Conservation (phyloP, 192 early-diverging fungal genomes). For the Jimgerdemannia flammicorona region DNA sequence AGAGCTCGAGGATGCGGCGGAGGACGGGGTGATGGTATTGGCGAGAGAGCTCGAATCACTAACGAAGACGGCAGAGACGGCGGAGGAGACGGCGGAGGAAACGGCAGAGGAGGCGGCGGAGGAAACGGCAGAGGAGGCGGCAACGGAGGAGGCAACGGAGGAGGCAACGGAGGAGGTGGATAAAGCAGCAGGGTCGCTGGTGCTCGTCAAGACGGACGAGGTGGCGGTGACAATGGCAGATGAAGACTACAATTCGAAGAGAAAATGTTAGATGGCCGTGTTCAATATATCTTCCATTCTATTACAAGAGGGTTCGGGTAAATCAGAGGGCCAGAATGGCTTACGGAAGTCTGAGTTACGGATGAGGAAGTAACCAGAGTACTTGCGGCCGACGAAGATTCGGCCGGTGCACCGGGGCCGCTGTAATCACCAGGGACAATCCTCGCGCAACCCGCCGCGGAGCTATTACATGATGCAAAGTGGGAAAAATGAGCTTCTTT, state of each 20-base stretch:
- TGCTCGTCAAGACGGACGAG: not conserved
- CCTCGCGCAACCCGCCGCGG: slow-evolving; percentile 35
- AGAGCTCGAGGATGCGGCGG: not conserved
- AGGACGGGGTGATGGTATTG: not conserved
- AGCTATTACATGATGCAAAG: slow-evolving; percentile 10
- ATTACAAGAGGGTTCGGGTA: too few relatives aligned
- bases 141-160: not conserved
- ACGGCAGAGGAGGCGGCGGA: not conserved
- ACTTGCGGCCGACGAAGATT: not conserved
- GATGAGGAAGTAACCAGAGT: not conserved
- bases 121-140: not conserved
- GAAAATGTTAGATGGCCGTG: too few relatives aligned
- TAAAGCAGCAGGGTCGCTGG: not conserved
- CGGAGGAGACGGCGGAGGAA: not conserved
- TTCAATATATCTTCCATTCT: too few relatives aligned
- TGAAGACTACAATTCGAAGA: not conserved
- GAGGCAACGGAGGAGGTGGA: not conserved
- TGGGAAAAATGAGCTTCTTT: not conserved
- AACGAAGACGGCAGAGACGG: not conserved
- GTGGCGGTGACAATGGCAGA: not conserved
- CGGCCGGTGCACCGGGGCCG: slow-evolving; percentile 11
- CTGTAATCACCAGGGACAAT: slow-evolving; percentile 48
- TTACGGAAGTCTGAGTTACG: not conserved
- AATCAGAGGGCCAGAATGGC: not conserved
- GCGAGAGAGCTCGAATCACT: not conserved